Conservation (phyloP, 495 filamentous ascomycete species). For the Aspergillus sclerotiicarbonarius region DNA sequence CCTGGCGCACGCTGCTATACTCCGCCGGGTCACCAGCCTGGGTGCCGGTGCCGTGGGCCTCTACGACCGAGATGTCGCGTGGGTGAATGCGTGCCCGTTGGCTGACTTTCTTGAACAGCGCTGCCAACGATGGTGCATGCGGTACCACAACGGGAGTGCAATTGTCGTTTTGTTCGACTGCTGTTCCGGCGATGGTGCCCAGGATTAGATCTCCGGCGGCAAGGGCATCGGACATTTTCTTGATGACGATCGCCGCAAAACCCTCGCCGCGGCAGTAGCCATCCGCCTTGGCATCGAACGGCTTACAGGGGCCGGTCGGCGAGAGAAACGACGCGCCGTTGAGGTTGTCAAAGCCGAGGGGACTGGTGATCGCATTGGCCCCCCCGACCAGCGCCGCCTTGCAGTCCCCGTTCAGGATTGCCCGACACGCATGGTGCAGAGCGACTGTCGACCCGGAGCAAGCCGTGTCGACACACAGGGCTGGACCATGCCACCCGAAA, state of each 20-base stretch:
- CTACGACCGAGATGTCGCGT: constrained; percentile 64
- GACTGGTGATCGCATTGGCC: constrained; percentile 41
- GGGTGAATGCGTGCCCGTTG: constrained; percentile 57
- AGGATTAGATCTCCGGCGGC: constrained; percentile 62
- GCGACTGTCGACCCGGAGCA: constrained; percentile 47
- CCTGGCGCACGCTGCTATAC: constrained; percentile 37
- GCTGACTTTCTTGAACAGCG: constrained; percentile 56
- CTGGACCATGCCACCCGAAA: constrained; percentile 53
- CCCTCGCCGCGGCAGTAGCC: constrained; percentile 74
- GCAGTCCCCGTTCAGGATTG: constrained; percentile 39
- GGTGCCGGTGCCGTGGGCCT: constrained; percentile 78
- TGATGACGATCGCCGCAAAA: constrained; percentile 63
- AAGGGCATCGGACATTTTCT: constrained; percentile 60
- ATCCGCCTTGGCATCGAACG: constrained; percentile 68
- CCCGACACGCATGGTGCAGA: constrained; percentile 37
- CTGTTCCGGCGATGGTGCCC: constrained; percentile 58
- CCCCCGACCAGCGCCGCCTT: constrained; percentile 40
- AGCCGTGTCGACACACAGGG: constrained; percentile 44
- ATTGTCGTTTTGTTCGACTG: constrained; percentile 66
- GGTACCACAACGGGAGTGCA: constrained; percentile 70
- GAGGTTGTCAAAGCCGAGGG: constrained; percentile 35
- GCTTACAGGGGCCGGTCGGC: constrained; percentile 56
- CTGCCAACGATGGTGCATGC: constrained; percentile 58
- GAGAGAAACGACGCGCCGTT: constrained; percentile 38
- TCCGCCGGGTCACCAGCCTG: constrained; percentile 70